Evolutionary conservation across 2,329 filamentous ascomycete species (phyloP), one percentile per base, ranked within the genome.

Genomic region (Aspergillus sp.): DNA sequence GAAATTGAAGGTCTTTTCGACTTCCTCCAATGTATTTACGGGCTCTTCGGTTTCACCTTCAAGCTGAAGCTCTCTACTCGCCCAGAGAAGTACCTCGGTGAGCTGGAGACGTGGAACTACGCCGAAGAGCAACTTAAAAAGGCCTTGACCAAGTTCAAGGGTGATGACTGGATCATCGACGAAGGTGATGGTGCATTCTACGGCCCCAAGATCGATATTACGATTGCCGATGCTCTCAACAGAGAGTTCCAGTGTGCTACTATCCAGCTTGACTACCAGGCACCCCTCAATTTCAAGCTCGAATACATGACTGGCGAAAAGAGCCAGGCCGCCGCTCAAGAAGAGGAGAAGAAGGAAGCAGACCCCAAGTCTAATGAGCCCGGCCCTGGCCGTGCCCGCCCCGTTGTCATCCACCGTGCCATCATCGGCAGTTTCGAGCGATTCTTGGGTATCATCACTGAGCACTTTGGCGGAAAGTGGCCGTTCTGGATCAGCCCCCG

Each of bases 161-260:
- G 88, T 59, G 83, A 86, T 34, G 81, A 86, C 62, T 99, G 95
- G 95, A 89, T 91, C 74, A 81, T 96, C 51, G 96, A 98, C 76
- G 89, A 91, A 59, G 95, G 93, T 57, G 95, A 99, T 68, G 95
- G 95, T 71, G 95, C 95, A 53, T 99, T 98, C 79, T 99, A 99
- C 75, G 95, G 95, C 2, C 95, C 95, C 51, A 99, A 99, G 85
- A 96, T 98, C 67, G 95, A 99, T 69, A 95, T 99, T 70, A 96
- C 91, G 61, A 93, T 99, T 70, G 88, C 87, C 51, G 93, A 97
- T 76, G 91, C 91, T 46, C 81, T 97, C 65, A 86, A 87, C 75
- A 86, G 93, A 73, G 90, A 93, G 59, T 90, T 87, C 80, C 90
- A 96, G 76, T 96, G 91, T 70, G 91, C 93, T 66, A 98, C 93